These are phyloP conservation scores for Turnera subulata DNA, from an alignment of 345 rosid species.

Conservation along the genomic window DNA sequence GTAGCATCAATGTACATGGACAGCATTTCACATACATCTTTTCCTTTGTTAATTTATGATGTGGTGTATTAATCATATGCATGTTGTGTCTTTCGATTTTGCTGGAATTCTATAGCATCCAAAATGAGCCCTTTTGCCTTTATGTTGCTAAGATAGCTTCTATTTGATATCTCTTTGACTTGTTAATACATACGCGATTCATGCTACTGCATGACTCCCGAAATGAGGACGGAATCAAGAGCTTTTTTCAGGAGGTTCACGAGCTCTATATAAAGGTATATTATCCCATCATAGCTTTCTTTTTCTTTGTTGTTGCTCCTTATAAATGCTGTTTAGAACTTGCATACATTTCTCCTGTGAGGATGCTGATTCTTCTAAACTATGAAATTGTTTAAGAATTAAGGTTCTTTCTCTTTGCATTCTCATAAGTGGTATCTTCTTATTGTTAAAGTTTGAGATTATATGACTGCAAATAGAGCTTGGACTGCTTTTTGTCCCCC, in stretches of 20 bases:
- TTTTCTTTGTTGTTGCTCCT: neutral
- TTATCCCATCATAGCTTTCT: neutral
- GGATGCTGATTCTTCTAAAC: no score
- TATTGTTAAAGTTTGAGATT: no score
- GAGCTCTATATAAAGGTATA: conserved; percentile 68
- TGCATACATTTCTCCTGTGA: no score
- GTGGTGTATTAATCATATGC: no score
- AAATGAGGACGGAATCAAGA: conserved; percentile 94
- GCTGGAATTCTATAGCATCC: neutral
- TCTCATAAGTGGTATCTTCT: no score
- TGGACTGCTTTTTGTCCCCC: no score
- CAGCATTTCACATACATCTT: no score
- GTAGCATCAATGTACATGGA: no score
- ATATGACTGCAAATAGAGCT: no score
- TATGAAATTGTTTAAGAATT: no score
- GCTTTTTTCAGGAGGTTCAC: conserved; percentile 85
- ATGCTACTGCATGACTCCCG: conserved; percentile 98
- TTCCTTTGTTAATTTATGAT: no score
- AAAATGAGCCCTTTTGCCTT: no score
- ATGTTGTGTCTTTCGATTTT: neutral
- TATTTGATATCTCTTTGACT: conserved; percentile 41
- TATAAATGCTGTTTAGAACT: neutral
- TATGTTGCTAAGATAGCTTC: neutral
- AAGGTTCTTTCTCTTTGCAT: conserved; percentile 4
- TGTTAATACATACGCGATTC: conserved; percentile 64